Evolutionary conservation across 2,329 filamentous ascomycete genomes (phyloP).

Genomic region (Penicillium sp.): DNA sequence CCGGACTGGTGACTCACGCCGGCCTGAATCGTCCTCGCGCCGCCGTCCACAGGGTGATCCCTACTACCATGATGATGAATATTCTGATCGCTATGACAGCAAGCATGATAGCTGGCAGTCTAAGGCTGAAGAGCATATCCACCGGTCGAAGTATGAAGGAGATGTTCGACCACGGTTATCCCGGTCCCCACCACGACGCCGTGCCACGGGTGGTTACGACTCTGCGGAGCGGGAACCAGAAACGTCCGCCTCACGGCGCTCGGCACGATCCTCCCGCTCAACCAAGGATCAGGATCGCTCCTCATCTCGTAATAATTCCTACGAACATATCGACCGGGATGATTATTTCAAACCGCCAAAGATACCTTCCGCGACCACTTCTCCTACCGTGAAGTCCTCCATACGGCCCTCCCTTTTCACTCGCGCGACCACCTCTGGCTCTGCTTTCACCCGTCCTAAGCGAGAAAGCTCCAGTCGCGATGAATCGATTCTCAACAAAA

Average conservation of each 20-base stretch:
- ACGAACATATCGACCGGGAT: conserved; percentile 33
- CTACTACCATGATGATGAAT: conserved; percentile 33
- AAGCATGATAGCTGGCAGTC: conserved; percentile 40
- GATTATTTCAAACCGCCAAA: conserved; percentile 30
- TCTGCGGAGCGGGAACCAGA: conserved; percentile 39
- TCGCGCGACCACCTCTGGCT: conserved; percentile 37
- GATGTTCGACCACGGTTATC: conserved; percentile 34
- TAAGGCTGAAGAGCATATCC: conserved; percentile 44
- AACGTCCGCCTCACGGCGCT: conserved; percentile 32
- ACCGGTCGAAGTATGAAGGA: conserved; percentile 34
- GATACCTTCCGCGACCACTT: conserved; percentile 30
- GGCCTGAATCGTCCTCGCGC: conserved; percentile 26
- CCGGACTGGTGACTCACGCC: conserved; percentile 24
- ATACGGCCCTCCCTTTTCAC: conserved; percentile 36
- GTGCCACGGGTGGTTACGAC: conserved; percentile 37
- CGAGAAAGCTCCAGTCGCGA: conserved; percentile 33
- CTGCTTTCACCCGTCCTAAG: conserved; percentile 33
- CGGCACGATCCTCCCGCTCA: conserved; percentile 36
- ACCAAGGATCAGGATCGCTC: conserved; percentile 28
- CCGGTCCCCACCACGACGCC: conserved; percentile 37
- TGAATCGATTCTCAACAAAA: conserved; percentile 31
- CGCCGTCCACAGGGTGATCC: conserved; percentile 26
- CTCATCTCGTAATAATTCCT: conserved; percentile 37
- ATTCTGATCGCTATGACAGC: conserved; percentile 30
- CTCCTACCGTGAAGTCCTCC: conserved; percentile 35